Evolutionary conservation across 306 rosid species (phyloP).

Genomic region (Corylus heterophylla): DNA sequence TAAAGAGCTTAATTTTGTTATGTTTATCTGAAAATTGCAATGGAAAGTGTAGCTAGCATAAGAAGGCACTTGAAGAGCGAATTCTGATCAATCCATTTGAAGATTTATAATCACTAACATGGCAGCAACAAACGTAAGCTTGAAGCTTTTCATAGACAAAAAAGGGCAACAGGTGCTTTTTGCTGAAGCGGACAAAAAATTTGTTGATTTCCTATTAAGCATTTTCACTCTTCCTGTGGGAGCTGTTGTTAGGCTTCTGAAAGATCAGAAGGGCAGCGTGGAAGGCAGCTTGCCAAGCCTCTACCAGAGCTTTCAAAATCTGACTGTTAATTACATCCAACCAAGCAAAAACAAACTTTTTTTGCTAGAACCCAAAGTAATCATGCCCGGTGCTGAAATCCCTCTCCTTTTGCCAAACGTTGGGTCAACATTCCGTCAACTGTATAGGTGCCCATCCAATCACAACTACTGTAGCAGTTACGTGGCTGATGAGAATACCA

Average conservation of each 20-base stretch:
- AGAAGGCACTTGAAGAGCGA: too few relatives aligned
- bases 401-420: background rate
- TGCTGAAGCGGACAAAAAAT: conserved; percentile 18
- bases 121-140: background rate
- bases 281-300: conserved; percentile 1
- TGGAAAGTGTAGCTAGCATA: too few relatives aligned
- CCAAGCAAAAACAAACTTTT: background rate
- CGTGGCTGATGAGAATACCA: too few relatives aligned
- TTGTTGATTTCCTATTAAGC: conserved; percentile 27
- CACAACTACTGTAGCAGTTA: too few relatives aligned
- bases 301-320: conserved; percentile 18
- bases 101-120: background rate
- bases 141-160: conserved; percentile 23
- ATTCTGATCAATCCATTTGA: too few relatives aligned
- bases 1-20: too few relatives aligned
- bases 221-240: conserved; percentile 15
- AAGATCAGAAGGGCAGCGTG: background rate
- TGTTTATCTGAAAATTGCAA: too few relatives aligned
- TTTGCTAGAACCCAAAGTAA: background rate
- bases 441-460: background rate
- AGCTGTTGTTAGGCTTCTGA: background rate
- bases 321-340: background rate
- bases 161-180: background rate
- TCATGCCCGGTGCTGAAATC: background rate
- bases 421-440: too few relatives aligned